Percentiles rank a stretch among this genome's conserved stretches.
Conservation (phyloP, 306 rosid species). For the Cucumis sativus region Cucumber_9930_V3 NC_026661.2:20168001-20168500, state of each 20-base stretch:
- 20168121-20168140: background rate
- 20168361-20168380: constrained; percentile 82
- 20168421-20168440: constrained; percentile 12
- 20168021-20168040: background rate
- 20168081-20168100: background rate
- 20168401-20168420: constrained; percentile 49
- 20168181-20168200: no score
- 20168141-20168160: background rate
- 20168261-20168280: background rate
- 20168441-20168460: background rate
- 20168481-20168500: no score
- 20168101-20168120: background rate
- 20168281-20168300: background rate
- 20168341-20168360: constrained; percentile 75
- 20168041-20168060: background rate
- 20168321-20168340: constrained; percentile 83
- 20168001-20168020: background rate
- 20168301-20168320: constrained; percentile 71
- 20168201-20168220: no score
- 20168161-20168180: background rate
- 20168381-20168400: constrained; percentile 63
- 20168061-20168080: background rate
- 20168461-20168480: background rate
- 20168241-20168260: no score
- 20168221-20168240: no score